phyloP scores from a whole-genome alignment of 2,329 filamentous ascomycete genomes.

The Coniosporium tulheliwenetii region DNA sequence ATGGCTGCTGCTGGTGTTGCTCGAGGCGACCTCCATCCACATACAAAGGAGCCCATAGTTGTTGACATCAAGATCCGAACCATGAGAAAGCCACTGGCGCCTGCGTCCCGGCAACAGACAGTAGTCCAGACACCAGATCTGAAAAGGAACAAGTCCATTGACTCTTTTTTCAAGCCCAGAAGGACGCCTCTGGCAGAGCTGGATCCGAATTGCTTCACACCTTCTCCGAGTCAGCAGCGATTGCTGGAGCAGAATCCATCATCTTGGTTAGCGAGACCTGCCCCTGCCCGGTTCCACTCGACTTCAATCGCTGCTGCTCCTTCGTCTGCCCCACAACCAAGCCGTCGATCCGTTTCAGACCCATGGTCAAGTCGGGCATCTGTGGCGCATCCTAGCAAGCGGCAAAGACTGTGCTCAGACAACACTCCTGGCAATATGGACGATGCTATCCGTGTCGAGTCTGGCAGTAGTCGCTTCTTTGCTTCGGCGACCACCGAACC shows the following conservation, averaged over 20 bases:
- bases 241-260: constrained; percentile 37
- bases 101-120: constrained; percentile 9
- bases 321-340: constrained; percentile 24
- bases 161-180: constrained; percentile 48
- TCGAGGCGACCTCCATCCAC: constrained; percentile 70
- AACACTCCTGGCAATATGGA: constrained; percentile 12
- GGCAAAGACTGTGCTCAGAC: constrained; percentile 29
- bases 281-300: constrained; percentile 21
- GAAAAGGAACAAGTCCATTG: constrained; percentile 47
- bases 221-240: constrained; percentile 47
- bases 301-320: constrained; percentile 14
- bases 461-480: constrained; percentile 31
- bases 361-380: constrained; percentile 10
- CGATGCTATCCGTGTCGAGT: constrained; percentile 9
- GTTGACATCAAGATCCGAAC: constrained; percentile 17
- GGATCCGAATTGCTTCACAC: constrained; percentile 51
- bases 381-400: constrained; percentile 19
- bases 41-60: constrained; percentile 55
- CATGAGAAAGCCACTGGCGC: constrained; percentile 2
- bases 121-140: constrained; percentile 27
- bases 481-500: constrained; percentile 16
- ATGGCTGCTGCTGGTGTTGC: constrained; percentile 61
- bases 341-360: constrained; percentile 20
- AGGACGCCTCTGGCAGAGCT: constrained; percentile 50
- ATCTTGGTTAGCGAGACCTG: constrained; percentile 39